A percentile compares a stretch with the other conserved stretches of the same genome.
These are phyloP conservation scores for Thielaviopsis populi DNA, from an alignment of 2,329 filamentous ascomycete species.

Conservation along the genomic window DNA sequence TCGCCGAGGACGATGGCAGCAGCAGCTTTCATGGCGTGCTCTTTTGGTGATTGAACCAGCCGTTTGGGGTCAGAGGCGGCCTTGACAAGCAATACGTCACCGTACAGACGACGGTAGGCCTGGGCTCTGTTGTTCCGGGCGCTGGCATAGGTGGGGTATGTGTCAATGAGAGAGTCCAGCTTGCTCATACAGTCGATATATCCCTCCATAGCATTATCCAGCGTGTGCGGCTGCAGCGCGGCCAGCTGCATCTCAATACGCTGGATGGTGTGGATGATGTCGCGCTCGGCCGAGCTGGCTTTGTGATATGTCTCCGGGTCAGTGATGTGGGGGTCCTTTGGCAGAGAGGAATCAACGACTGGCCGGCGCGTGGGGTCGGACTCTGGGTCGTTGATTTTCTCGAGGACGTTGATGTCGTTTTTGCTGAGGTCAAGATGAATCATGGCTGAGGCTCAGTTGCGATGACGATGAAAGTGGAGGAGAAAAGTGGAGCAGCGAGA, in stretches of 20 bases:
- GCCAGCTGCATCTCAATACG: slow-evolving; percentile 38
- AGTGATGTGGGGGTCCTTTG: slow-evolving; percentile 42
- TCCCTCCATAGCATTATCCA: slow-evolving; percentile 27
- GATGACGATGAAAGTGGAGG: not conserved
- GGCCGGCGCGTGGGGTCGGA: slow-evolving; percentile 40
- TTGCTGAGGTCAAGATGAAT: slow-evolving; percentile 35
- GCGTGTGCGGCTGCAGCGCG: slow-evolving; percentile 26
- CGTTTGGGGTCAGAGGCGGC: slow-evolving; percentile 27
- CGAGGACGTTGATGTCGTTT: slow-evolving; percentile 46
- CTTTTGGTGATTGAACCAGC: slow-evolving; percentile 27
- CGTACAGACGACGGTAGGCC: slow-evolving; percentile 44
- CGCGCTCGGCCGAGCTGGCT: slow-evolving; percentile 36
- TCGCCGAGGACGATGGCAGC: slow-evolving; percentile 35
- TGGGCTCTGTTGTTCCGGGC: slow-evolving; percentile 64
- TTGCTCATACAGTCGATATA: slow-evolving; percentile 34
- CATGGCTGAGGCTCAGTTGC: slow-evolving; percentile 27
- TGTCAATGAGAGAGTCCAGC: slow-evolving; percentile 40
- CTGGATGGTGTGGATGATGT: slow-evolving; percentile 40
- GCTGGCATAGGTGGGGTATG: slow-evolving; percentile 52
- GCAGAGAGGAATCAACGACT: slow-evolving; percentile 38
- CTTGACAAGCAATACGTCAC: slow-evolving; percentile 40
- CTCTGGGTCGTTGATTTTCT: slow-evolving; percentile 54
- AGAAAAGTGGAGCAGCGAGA: not conserved
- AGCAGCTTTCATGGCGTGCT: slow-evolving; percentile 26
- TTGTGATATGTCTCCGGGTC: slow-evolving; percentile 36